Conservation (phyloP, 495 filamentous ascomycete species). For the Neurospora sp. region DNA sequence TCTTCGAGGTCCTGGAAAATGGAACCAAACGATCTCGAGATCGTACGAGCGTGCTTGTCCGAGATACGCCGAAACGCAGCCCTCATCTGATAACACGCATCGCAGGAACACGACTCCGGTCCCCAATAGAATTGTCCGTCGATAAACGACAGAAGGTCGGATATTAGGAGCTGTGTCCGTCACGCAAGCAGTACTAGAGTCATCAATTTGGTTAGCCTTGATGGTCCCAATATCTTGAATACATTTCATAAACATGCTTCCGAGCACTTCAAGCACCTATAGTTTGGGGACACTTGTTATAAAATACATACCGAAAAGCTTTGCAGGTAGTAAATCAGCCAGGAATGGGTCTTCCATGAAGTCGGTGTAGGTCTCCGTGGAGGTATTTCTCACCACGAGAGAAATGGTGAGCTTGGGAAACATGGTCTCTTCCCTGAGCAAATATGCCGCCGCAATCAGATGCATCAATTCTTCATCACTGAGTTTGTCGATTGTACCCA, state of each 20-base stretch:
- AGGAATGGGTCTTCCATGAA: background rate
- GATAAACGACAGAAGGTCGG: background rate
- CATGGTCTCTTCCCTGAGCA: background rate
- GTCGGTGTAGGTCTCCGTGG: background rate
- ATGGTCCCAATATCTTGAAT: background rate
- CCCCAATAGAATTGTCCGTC: background rate
- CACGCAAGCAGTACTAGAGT: background rate
- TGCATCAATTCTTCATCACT: too few relatives aligned
- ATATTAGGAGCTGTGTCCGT: background rate
- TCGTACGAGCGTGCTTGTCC: fast-evolving
- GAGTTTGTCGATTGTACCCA: too few relatives aligned
- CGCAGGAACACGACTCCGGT: background rate
- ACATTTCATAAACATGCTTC: too few relatives aligned
- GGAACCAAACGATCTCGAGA: background rate
- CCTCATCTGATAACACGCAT: background rate
- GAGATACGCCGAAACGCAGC: background rate
- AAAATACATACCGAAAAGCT: background rate
- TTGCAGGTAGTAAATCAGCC: background rate
- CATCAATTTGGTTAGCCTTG: background rate
- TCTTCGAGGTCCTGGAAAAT: too few relatives aligned
- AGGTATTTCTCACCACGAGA: background rate
- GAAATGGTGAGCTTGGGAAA: background rate
- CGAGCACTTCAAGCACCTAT: background rate
- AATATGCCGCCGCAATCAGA: too few relatives aligned
- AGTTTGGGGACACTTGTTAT: background rate